Conservation (phyloP, 192 early-diverging fungal species). For the Entomortierella lignicola region DNA sequence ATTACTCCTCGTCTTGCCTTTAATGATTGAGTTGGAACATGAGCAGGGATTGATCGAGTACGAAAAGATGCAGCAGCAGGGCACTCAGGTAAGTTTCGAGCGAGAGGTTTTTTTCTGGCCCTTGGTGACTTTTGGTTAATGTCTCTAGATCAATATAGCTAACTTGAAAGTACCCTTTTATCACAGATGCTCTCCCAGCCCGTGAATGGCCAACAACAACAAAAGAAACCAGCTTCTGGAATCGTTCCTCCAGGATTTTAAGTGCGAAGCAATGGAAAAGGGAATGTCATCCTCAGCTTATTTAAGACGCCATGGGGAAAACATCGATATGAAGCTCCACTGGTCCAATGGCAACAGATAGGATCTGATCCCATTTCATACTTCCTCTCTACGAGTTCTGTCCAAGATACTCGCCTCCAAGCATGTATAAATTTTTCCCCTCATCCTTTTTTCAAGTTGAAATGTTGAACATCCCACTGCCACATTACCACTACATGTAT, state of each 20-base stretch:
- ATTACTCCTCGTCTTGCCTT: conserved; percentile 83
- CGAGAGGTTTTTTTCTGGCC: neutral
- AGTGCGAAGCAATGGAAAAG: neutral
- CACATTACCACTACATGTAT: too few species aligned
- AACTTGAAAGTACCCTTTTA: neutral
- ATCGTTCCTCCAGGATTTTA: conserved; percentile 52
- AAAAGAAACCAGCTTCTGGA: conserved; percentile 42
- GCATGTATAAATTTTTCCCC: too few species aligned
- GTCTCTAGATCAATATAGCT: neutral
- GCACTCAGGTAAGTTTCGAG: conserved; percentile 33
- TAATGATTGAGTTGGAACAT: conserved; percentile 88
- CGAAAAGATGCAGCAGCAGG: conserved; percentile 68
- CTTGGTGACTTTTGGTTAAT: too few species aligned
- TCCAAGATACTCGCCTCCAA: too few species aligned
- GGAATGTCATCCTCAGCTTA: neutral
- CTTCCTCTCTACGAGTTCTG: too few species aligned
- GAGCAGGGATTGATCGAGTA: conserved; percentile 88
- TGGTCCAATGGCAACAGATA: too few species aligned
- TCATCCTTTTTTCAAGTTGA: too few species aligned
- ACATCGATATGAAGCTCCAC: too few species aligned
- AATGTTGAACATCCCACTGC: too few species aligned
- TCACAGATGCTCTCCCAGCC: conserved; percentile 47
- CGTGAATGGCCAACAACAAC: conserved; percentile 37
- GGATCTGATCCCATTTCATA: too few species aligned
- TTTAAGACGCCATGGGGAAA: neutral